Conservation (phyloP, 2,329 filamentous ascomycete genomes). For the Xylaria polymorpha region DNA sequence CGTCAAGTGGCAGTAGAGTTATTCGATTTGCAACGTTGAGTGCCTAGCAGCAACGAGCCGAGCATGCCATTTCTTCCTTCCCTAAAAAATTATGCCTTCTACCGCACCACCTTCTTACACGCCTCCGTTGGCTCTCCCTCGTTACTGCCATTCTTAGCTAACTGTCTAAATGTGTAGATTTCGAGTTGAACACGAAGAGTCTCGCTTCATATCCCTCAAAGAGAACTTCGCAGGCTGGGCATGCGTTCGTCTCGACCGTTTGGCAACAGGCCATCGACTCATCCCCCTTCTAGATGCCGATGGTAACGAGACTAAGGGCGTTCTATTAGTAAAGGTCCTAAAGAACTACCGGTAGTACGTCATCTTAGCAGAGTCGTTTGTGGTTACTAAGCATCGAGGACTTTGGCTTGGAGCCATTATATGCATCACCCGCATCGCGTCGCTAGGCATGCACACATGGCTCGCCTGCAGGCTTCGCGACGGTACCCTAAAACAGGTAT, state of each 20-base stretch:
- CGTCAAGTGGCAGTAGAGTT: conserved; percentile 39
- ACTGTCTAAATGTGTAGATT: conserved; percentile 55
- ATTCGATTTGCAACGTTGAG: neutral
- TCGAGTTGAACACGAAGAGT: conserved; percentile 57
- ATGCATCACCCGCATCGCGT: conserved; percentile 20
- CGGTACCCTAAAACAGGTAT: neutral
- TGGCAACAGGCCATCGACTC: conserved; percentile 66
- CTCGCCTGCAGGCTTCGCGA: neutral
- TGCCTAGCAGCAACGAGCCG: conserved; percentile 11
- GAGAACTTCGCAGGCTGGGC: conserved; percentile 59
- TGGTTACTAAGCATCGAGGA: neutral
- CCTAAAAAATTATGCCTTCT: too few relatives aligned
- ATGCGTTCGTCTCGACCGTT: conserved; percentile 69
- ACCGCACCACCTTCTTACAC: conserved; percentile 45
- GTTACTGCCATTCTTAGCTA: conserved; percentile 20
- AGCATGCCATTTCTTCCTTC: too few relatives aligned
- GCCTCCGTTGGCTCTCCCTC: conserved; percentile 47
- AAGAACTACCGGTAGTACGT: conserved; percentile 56
- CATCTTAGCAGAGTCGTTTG: neutral
- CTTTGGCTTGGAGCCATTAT: neutral
- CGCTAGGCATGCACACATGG: neutral
- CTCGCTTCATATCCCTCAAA: conserved; percentile 19
- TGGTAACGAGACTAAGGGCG: conserved; percentile 58
- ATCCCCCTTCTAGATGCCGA: conserved; percentile 61
- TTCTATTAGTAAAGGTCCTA: conserved; percentile 64